Conservation (phyloP, 1,139 yeast species). For the Zhuliangozyma blackwelliae region DNA sequence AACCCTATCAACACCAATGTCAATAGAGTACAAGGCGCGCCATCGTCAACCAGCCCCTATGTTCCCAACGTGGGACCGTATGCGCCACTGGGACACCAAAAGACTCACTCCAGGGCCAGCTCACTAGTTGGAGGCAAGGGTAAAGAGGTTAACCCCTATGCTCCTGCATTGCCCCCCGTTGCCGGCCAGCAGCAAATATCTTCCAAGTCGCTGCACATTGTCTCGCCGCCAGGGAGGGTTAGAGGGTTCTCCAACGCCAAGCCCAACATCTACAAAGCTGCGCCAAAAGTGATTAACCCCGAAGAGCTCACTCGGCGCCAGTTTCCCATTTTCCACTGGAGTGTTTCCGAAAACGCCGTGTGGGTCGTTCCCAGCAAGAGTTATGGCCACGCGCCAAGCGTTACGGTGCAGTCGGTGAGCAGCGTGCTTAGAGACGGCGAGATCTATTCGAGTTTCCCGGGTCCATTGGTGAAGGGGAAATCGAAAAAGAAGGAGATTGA, state of each 20-base stretch:
- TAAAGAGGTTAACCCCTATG: constrained; percentile 43
- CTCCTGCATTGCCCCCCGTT: constrained; percentile 30
- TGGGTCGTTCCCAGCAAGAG: constrained; percentile 24
- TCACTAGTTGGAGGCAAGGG: constrained; percentile 42
- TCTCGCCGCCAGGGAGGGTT: constrained; percentile 15
- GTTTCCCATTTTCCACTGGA: constrained; percentile 78
- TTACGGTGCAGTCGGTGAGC: constrained; percentile 17
- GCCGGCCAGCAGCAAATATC: constrained; percentile 7
- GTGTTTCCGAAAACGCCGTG: constrained; percentile 34
- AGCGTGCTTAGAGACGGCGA: constrained; percentile 18
- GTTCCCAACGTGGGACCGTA: constrained; percentile 47
- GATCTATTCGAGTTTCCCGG: constrained; percentile 46
- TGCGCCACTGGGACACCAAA: constrained; percentile 36
- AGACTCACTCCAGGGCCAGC: constrained; percentile 40
- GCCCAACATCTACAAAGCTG: constrained; percentile 21
- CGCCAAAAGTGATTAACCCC: constrained; percentile 30
- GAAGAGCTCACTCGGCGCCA: constrained; percentile 48
- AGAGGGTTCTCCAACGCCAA: constrained; percentile 29
- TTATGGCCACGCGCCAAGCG: constrained; percentile 10
- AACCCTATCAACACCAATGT: constrained; percentile 18
- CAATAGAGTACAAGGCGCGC: constrained; percentile 11
- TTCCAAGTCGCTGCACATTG: constrained; percentile 3
- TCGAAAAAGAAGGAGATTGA: constrained; percentile 60
- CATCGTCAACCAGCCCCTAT: constrained; percentile 31
- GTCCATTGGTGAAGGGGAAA: constrained; percentile 56